Evolutionary conservation across 768 basidiomycete genomes (phyloP), one percentile per base, ranked within the genome.

Genomic region (Saitozyma podzolica): DNA sequence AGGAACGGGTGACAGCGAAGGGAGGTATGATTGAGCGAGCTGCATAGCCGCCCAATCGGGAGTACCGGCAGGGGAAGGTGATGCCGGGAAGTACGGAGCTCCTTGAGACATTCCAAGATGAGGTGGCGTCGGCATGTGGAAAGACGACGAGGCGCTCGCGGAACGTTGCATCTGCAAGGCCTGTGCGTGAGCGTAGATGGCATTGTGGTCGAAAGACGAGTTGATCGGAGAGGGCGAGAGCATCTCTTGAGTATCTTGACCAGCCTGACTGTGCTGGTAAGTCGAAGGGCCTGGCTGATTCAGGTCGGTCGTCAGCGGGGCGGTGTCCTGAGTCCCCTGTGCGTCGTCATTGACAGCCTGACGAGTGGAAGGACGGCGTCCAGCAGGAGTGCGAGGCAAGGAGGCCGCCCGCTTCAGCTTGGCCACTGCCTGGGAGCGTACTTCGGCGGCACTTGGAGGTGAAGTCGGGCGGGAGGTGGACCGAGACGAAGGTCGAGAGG

Each of bases 331-430:
- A 29, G 29, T 2, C 29, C 29, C 29, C 29, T 29, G 29, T 29
- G 29, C 29, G 6, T 47, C n/a, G 45, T 47, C 45, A 11, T 11
- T 1, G 45, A 47, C 45, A 42, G 54, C 16, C 41, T 58, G 40
- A 48, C 9, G 54, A 42, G 19, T 50, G 41, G 55, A 43, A 8
- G 91, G 92, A 49, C 92, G 83, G 59, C 92, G 82, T 8, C 92
- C 92, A 78, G 92, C 89, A 78, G 92, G 92, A 87, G 90, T 90
- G 64, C 92, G 84, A 43, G 92, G 93, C 39, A 95, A 80, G 14
- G 92, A 94, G 58, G 92, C 90, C 49, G 93, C 92, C 70, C 93
- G 87, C 81, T 89, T 92, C 67, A 96, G 86, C 81, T 88, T 92
- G 50, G 91, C 91, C 52, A 95, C 88, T 10, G 92, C 90, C 58